Conservation (phyloP, 768 basidiomycete species). For the Clavaria fumosa region DNA sequence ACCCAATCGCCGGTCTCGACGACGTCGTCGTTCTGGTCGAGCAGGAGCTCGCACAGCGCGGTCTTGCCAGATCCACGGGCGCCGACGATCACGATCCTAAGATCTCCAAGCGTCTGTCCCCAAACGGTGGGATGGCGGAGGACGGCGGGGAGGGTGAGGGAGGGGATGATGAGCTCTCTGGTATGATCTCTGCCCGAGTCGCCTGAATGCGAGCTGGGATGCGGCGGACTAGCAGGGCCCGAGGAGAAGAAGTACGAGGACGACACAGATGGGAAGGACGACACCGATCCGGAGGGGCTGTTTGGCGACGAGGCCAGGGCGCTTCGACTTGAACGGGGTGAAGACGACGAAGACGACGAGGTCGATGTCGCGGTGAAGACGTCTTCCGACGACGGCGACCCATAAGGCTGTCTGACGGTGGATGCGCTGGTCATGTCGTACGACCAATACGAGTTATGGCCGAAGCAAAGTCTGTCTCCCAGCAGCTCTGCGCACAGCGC, state of each 20-base stretch:
- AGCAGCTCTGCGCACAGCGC: too few relatives aligned
- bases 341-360: constrained; percentile 26
- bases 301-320: constrained; percentile 41
- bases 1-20: constrained; percentile 51
- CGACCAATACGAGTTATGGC: too few relatives aligned
- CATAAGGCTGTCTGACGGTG: constrained; percentile 23
- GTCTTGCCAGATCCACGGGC: constrained; percentile 28
- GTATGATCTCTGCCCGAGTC: constrained; percentile 24
- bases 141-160: constrained; percentile 43
- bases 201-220: constrained; percentile 26
- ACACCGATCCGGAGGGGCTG: constrained; percentile 46
- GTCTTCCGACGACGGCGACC: constrained; percentile 11
- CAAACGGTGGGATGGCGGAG: constrained; percentile 50
- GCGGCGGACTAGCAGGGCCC: constrained; percentile 44
- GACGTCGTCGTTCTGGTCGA: constrained; percentile 54
- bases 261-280: constrained; percentile 56
- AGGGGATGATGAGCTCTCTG: constrained; percentile 55
- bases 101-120: constrained; percentile 50
- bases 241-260: constrained; percentile 73
- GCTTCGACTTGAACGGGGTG: constrained; percentile 34
- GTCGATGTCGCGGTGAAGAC: constrained; percentile 10
- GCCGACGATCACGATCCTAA: constrained; percentile 41
- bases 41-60: constrained; percentile 31
- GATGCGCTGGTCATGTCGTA: constrained; percentile 28
- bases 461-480: too few relatives aligned